Evolutionary conservation across 305 asterid species (phyloP).

Genomic region (Fraxinus sp.): DNA sequence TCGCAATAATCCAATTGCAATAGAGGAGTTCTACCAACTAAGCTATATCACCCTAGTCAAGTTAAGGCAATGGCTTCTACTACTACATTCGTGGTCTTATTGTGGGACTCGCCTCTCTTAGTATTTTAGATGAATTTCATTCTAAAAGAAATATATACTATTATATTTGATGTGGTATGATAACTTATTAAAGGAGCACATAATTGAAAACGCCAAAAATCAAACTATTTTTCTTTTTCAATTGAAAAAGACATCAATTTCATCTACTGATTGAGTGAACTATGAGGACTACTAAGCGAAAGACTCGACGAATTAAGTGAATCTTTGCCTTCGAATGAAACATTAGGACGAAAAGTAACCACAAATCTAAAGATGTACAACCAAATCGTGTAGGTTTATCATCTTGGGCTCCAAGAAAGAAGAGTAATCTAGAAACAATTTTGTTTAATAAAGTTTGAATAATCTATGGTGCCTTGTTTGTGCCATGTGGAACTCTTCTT

Average conservation of each 20-base stretch:
- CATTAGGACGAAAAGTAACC: neutral
- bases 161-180: neutral
- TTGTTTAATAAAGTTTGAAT: too few species aligned
- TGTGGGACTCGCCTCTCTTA: neutral
- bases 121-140: neutral
- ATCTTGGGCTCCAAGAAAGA: neutral
- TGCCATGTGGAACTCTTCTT: neutral
- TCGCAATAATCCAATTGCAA: neutral
- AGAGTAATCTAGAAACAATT: neutral
- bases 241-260: neutral
- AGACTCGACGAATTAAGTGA: neutral
- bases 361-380: neutral
- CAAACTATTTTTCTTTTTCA: neutral
- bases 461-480: neutral
- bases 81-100: neutral
- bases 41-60: neutral
- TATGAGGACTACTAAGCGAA: neutral
- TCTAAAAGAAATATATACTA: too few species aligned
- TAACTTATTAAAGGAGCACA: neutral
- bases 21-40: neutral
- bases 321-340: neutral
- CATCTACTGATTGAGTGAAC: neutral
- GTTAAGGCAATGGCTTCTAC: neutral
- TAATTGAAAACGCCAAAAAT: neutral
- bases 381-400: neutral